Conservation (phyloP, 2,329 filamentous ascomycete species). For the Alternaria angustiovoidea region DNA sequence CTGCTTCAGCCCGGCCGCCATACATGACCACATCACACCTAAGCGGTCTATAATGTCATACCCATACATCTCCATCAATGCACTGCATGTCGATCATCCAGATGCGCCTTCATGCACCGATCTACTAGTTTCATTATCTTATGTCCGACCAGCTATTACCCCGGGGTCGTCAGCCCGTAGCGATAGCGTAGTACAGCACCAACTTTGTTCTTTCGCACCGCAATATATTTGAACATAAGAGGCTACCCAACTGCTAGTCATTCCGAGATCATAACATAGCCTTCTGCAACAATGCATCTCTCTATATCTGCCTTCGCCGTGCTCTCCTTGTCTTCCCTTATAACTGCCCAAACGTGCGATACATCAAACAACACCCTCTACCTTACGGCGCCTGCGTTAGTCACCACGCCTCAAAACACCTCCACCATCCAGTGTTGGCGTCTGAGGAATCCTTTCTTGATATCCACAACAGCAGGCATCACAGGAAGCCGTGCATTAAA, state of each 20-base stretch:
- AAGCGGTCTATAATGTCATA: background rate
- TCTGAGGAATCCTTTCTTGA: slow-evolving; percentile 36
- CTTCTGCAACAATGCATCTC: background rate
- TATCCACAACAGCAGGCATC: slow-evolving; percentile 39
- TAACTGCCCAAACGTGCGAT: slow-evolving; percentile 4
- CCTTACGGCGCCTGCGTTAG: slow-evolving; percentile 44
- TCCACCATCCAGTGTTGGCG: slow-evolving; percentile 49
- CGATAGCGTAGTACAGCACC: background rate
- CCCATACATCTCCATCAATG: background rate
- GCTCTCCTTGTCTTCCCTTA: background rate
- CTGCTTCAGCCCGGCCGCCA: background rate
- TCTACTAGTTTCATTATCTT: background rate
- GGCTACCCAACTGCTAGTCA: background rate
- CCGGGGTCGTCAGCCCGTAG: background rate
- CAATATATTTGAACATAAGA: background rate
- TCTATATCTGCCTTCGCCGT: background rate
- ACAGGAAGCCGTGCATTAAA: slow-evolving; percentile 29
- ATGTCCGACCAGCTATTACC: background rate
- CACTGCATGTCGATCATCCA: background rate
- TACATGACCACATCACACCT: background rate
- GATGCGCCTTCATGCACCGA: background rate
- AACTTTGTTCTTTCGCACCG: background rate
- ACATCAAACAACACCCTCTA: slow-evolving; percentile 23
- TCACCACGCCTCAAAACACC: slow-evolving; percentile 41
- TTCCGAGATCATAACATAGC: background rate